Percentiles rank a stretch among this genome's conserved stretches.
These are phyloP conservation scores for Radiomyces spectabilis DNA, from an alignment of 192 early-diverging fungal genomes.

Conservation along the genomic window DNA sequence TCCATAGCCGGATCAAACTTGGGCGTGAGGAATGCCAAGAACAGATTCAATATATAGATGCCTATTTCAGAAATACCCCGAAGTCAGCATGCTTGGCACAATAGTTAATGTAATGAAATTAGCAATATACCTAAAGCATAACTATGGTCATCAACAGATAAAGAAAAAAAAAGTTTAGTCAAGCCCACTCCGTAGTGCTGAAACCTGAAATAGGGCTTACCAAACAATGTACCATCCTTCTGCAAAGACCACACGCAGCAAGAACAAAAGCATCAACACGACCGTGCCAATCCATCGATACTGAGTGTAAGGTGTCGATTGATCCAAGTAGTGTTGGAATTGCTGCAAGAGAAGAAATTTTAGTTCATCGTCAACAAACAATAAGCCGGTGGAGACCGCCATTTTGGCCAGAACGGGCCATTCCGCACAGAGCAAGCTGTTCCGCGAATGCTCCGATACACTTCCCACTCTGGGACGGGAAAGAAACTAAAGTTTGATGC, in stretches of 20 bases:
- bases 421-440: no score
- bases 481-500: conserved; percentile 7
- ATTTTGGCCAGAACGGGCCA: no score
- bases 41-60: conserved; percentile 93
- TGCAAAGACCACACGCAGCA: conserved; percentile 69
- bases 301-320: conserved; percentile 64
- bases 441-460: no score
- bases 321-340: conserved; percentile 77
- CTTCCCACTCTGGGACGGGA: neutral
- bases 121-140: conserved; percentile 26
- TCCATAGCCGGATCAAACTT: conserved; percentile 91
- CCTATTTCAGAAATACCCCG: conserved; percentile 36
- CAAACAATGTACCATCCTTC: conserved; percentile 97
- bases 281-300: conserved; percentile 73
- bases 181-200: no score
- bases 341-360: conserved; percentile 37
- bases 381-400: neutral
- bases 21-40: conserved; percentile 92
- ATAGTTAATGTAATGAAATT: neutral
- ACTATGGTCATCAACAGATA: neutral
- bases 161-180: neutral
- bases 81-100: neutral
- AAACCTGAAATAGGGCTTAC: conserved; percentile 44
- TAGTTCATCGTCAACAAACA: neutral
- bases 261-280: conserved; percentile 54